Percentiles rank a stretch among this genome's conserved stretches.
These are phyloP conservation scores for Mycosarcoma maydis DNA, from an alignment of 1,284 basidiomycete species.

Conservation along the genomic window DNA sequence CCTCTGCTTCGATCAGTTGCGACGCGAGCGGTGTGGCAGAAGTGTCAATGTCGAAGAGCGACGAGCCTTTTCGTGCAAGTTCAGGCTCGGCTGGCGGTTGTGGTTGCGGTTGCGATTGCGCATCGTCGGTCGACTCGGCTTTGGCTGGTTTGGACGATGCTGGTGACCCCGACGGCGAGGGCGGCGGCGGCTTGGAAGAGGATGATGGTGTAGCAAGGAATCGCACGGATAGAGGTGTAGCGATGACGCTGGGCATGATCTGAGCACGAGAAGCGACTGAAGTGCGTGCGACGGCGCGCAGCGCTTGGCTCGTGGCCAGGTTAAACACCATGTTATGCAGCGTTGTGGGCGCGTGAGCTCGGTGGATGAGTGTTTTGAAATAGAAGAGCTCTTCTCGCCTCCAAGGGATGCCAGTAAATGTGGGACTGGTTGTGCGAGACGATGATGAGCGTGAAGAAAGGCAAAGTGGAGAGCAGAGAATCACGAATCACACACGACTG, in stretches of 20 bases:
- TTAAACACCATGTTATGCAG: constrained; percentile 23
- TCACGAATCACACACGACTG: too few relatives aligned
- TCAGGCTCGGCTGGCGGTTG: constrained; percentile 1
- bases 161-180: too few relatives aligned
- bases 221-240: constrained; percentile 13
- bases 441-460: background rate
- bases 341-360: too few relatives aligned
- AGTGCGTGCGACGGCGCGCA: constrained; percentile 17
- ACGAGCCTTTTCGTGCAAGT: constrained; percentile 18
- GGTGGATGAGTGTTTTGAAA: too few relatives aligned
- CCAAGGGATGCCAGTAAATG: background rate
- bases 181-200: constrained; percentile 2
- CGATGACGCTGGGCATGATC: background rate
- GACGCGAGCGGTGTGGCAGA: constrained; percentile 31
- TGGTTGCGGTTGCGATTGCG: constrained; percentile 1
- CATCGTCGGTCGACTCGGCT: constrained; percentile 1
- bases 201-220: constrained; percentile 35
- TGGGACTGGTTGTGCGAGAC: background rate
- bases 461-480: too few relatives aligned
- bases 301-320: constrained; percentile 26
- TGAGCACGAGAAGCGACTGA: constrained; percentile 2
- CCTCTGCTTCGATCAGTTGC: constrained; percentile 31
- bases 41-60: constrained; percentile 57
- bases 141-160: constrained; percentile 1
- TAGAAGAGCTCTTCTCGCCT: too few relatives aligned